Base-by-base conservation (phyloP, 2,329 filamentous ascomycete species). In the Aspergillus sp. region DNA sequence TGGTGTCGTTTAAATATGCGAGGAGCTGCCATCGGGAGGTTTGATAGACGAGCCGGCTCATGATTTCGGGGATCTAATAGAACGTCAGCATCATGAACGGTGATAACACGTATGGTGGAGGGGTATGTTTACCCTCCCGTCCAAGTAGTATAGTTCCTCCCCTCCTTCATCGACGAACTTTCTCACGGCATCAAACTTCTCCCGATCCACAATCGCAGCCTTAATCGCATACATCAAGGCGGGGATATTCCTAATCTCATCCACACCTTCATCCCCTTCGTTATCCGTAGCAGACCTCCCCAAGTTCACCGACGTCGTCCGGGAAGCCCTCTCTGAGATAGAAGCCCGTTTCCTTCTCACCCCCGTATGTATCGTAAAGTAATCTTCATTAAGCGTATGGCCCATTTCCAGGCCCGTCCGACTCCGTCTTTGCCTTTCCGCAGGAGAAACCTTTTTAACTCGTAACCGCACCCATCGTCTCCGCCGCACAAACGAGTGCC, bases 401-500 rank as follows among this genome's bases (percentile, higher is more conserved):
- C 84, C 83, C 62, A 66, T 68, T 45, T 75, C 71, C 35, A 73
- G 68, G 4, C 62, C 69, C 40, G 79, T 71, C 47, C 82, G 64
- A 1, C 64, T 67, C 7, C 64, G 60, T 40, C 59, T 41, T 15
- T 59, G 58, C 31, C 52, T 53, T 31, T 67, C 62, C 27, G n/a
- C 62, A 31, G 27, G 27, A 17, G 69, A 55, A 46, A 73, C 79
- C 70, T 85, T 84, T 75, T 89, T 90, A 52, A 89, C 82, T 35
- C 95, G 83, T 72, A 90, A 89, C 44, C 95, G 83, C 55, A 93
- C 86, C 95, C 95, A 99, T 21, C 91, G 86, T 61, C 95, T 84
- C 64, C 95, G 82, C 37, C 95, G 84, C n/a, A 97, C 95, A 70
- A 93, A 99, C 1, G 91, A 96, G 72, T 93, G 93, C 75, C 91